Evolutionary conservation across 306 rosid genomes (phyloP), one percentile per base, ranked within the genome.

Genomic region (Echinosophora koreensis): DNA sequence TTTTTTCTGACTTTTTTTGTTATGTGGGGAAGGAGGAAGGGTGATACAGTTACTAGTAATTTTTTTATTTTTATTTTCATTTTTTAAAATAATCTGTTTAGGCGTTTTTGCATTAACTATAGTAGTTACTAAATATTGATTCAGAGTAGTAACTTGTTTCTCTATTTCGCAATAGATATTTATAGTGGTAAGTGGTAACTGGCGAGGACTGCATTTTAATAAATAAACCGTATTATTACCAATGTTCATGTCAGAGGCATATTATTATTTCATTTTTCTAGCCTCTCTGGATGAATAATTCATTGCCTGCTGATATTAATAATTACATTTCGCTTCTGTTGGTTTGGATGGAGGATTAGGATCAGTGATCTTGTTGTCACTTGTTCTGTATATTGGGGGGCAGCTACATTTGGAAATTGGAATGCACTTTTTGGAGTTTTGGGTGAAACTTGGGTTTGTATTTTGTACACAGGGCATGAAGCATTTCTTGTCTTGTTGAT

Each of bases 271-370:
- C 54, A 8, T 50, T 71, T 62, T 35, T 39, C 8, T 32, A 64
- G 15, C 18, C 38, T 75, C 5, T 37, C 9, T 3, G 62, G 59
- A 42, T 18, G 32, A 64, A 34, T 68, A 50, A 79, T 68, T 74
- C 38, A 44, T 66, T 30, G 15, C 30, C 51, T 67, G 68, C 3
- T 11, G 17, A 14, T 65, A 11, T 57, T 78, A 51, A 41, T 54
- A 30, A 41, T 46, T 66, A 44, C 4, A 17, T 46, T 78, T 66
- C 0, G 15, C 37, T 51, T 32, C 51, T 34, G 77, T 66, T 44
- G 62, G 74, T 61, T 30, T 74, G 35, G 77, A 69, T 69, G 81
- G 70, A 74, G 70, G 81, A 73, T 83, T 77, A 74, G 70, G 81
- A 73, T 83, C 80, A 73, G 63, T 7, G 18, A 17, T 47, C 18